phyloP scores from a whole-genome alignment of 306 rosid species.

The Fragaria vesca region DNA sequence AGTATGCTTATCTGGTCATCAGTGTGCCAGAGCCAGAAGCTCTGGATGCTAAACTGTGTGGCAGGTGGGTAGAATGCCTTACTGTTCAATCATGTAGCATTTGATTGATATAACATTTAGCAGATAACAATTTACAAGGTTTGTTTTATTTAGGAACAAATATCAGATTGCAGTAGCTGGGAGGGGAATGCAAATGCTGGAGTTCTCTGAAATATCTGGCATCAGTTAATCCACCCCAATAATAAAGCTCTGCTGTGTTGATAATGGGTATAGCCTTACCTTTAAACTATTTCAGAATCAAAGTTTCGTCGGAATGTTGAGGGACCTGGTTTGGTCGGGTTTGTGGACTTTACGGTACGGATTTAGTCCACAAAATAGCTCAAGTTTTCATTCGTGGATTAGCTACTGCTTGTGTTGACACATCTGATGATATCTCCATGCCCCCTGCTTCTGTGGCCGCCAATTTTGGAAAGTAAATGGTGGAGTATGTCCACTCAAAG shows the following conservation, averaged over 20 bases:
- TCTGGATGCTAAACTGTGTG: conserved; percentile 68
- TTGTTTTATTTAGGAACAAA: conserved; percentile 46
- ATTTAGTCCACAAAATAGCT: conserved; percentile 66
- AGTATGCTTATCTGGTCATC: conserved; percentile 58
- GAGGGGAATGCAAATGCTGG: conserved; percentile 92
- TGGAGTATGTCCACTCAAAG: conserved; percentile 54
- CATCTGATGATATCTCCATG: conserved; percentile 60
- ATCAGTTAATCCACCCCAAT: background rate
- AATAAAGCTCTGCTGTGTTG: background rate
- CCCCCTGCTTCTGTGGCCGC: conserved; percentile 65
- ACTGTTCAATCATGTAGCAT: background rate
- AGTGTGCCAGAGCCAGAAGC: conserved; percentile 98
- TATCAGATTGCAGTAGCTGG: conserved; percentile 95
- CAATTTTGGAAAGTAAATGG: conserved; percentile 74
- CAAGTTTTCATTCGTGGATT: conserved; percentile 71
- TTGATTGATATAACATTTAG: background rate
- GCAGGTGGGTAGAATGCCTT: conserved; percentile 48
- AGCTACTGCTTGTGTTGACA: conserved; percentile 70
- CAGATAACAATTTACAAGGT: background rate
- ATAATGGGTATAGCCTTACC: background rate
- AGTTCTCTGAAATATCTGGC: conserved; percentile 46
- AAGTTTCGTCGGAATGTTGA: background rate
- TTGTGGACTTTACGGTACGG: conserved; percentile 63
- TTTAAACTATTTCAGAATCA: too few species aligned
- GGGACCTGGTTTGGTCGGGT: background rate